These are phyloP conservation scores for Umbelopsis sp. DNA, from an alignment of 192 early-diverging fungal genomes.

Conservation along the genomic window DNA sequence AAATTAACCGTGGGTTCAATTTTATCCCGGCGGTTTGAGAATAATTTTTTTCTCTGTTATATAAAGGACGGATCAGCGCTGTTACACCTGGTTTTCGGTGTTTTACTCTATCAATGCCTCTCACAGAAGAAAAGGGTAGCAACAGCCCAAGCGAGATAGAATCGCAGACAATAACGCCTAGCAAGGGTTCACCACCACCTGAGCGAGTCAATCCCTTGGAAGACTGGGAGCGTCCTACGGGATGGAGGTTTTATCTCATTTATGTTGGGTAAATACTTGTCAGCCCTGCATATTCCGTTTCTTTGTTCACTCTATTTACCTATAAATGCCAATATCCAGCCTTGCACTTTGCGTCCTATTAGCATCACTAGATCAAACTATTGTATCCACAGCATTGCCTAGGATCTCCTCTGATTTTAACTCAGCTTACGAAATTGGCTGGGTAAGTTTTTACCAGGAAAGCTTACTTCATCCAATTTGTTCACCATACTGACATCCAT, in stretches of 20 bases:
- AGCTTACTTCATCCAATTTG: slow-evolving; percentile 12
- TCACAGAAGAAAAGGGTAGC: too few species aligned
- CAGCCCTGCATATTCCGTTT: too few species aligned
- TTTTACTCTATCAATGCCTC: too few species aligned
- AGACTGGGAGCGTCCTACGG: neutral
- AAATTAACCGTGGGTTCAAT: too few species aligned
- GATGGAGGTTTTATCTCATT: neutral
- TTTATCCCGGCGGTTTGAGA: too few species aligned
- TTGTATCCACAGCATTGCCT: slow-evolving; percentile 76
- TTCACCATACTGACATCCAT: neutral
- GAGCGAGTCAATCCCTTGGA: neutral
- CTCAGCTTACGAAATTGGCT: slow-evolving; percentile 65
- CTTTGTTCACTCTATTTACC: neutral
- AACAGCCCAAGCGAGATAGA: neutral
- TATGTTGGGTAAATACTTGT: neutral
- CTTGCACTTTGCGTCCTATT: slow-evolving; percentile 71
- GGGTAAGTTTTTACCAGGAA: slow-evolving; percentile 54
- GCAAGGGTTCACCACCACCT: neutral
- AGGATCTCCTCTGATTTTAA: slow-evolving; percentile 72
- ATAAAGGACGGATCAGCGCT: too few species aligned
- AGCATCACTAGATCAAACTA: slow-evolving; percentile 76
- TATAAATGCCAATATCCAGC: slow-evolving; percentile 25
- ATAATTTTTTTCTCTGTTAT: too few species aligned
- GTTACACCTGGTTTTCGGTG: too few species aligned
- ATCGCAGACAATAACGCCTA: neutral